Evolutionary conservation across 345 rosid genomes (phyloP).

Genomic region (Gossypium stocksii): DNA sequence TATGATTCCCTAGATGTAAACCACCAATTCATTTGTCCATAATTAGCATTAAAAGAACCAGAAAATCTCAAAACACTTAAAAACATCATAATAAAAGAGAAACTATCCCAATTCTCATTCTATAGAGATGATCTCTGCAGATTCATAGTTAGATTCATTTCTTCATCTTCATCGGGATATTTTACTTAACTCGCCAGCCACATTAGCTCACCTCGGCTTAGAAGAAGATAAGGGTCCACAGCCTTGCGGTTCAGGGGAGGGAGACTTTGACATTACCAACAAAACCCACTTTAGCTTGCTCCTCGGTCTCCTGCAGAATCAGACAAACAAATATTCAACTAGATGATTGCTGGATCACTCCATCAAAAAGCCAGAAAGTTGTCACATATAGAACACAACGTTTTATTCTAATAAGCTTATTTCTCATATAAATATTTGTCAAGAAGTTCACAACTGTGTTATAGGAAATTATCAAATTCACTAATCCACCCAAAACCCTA

Average conservation of each 20-base stretch:
- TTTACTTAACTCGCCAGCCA: background rate
- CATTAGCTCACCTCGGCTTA: conserved; percentile 33
- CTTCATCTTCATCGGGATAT: background rate
- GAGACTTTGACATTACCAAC: conserved; percentile 60
- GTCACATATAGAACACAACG: background rate
- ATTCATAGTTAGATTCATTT: background rate
- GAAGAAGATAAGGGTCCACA: conserved; percentile 26
- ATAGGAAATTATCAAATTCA: background rate
- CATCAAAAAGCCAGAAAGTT: conserved; percentile 6
- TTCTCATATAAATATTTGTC: background rate
- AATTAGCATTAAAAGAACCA: conserved; percentile 6
- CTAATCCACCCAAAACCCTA: background rate
- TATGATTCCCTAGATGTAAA: conserved; percentile 42
- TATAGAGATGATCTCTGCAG: background rate
- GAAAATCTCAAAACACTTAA: background rate
- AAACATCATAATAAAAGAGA: background rate
- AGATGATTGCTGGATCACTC: background rate
- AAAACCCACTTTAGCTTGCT: conserved; percentile 18
- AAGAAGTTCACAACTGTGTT: no score
- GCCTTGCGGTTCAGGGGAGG: conserved; percentile 42
- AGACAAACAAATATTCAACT: conserved; percentile 7
- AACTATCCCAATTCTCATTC: background rate
- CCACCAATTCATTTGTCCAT: background rate
- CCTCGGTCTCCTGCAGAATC: conserved; percentile 27
- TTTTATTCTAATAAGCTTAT: background rate